Evolutionary conservation across 768 basidiomycete genomes (phyloP).

Genomic region (Neoboletus magnificus): DNA sequence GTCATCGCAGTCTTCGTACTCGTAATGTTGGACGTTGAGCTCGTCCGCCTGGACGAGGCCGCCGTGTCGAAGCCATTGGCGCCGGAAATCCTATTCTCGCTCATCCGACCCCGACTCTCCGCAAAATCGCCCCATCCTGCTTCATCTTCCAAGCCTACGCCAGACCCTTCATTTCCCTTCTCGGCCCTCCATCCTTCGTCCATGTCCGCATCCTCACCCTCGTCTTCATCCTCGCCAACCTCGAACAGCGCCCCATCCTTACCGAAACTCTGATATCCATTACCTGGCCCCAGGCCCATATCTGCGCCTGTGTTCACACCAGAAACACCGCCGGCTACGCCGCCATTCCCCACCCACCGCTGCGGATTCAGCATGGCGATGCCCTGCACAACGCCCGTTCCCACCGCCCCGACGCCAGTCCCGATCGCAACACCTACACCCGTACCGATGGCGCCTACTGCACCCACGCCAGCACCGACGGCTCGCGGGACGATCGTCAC

Average conservation of each 20-base stretch:
- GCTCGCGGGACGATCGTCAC: slow-evolving; percentile 95
- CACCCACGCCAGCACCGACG: slow-evolving; percentile 66
- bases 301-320: not conserved
- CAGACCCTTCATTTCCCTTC: too few species aligned
- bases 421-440: slow-evolving; percentile 63
- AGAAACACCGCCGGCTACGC: not conserved
- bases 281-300: not conserved
- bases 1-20: not conserved
- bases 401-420: slow-evolving; percentile 50
- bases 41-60: not conserved
- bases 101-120: too few species aligned
- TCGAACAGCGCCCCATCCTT: slow-evolving; percentile 49
- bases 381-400: slow-evolving; percentile 75
- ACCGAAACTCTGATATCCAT: slow-evolving; percentile 22
- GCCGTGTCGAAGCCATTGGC: too few species aligned
- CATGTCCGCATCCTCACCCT: slow-evolving; percentile 1
- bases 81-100: too few species aligned
- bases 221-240: slow-evolving; percentile 39
- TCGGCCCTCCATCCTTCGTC: too few species aligned
- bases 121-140: too few species aligned
- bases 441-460: slow-evolving; percentile 64
- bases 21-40: not conserved
- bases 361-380: slow-evolving; percentile 89
- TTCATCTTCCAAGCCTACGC: too few species aligned
- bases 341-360: slow-evolving; percentile 65